A percentile compares a stretch with the other conserved stretches of the same genome.
Conservation (phyloP, 371 early-diverging fungal genomes). For the Synchytrium microbalum region DNA sequence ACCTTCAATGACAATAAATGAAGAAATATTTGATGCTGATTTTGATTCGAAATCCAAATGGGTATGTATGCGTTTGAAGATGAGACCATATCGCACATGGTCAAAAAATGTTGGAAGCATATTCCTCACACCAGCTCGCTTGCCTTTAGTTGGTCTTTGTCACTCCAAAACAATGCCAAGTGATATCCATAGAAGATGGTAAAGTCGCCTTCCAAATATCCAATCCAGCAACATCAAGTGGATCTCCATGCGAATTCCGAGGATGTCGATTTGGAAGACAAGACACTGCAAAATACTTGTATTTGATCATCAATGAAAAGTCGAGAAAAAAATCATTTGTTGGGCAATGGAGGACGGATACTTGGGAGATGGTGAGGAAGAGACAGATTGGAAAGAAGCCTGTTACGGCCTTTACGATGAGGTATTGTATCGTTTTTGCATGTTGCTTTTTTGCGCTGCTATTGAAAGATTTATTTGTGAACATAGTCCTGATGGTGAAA, state of each 20-base stretch:
- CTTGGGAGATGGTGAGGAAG: conserved; percentile 27
- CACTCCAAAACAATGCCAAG: not conserved
- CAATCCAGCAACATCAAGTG: not conserved
- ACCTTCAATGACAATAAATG: conserved; percentile 22
- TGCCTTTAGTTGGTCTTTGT: not conserved
- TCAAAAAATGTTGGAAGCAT: too few species aligned
- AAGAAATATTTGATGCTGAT: conserved; percentile 34
- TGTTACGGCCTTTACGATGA: conserved; percentile 36
- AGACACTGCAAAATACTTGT: conserved; percentile 9
- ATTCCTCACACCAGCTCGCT: not conserved
- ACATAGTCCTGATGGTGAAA: conserved; percentile 26
- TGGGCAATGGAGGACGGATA: conserved; percentile 27
- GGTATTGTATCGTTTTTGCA: conserved; percentile 11
- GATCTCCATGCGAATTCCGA: not conserved
- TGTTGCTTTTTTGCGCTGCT: conserved; percentile 4
- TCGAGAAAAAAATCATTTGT: conserved; percentile 29
- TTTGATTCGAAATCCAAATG: conserved; percentile 16
- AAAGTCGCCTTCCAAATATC: not conserved
- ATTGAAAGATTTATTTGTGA: conserved; percentile 2
- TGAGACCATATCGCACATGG: too few species aligned
- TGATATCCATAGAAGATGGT: not conserved
- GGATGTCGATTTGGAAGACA: conserved; percentile 28
- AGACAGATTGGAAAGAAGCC: conserved; percentile 29
- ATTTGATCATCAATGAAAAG: conserved; percentile 32
- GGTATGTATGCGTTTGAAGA: not conserved